Evolutionary conservation across 805 yeast species (phyloP).

Genomic region (Hanseniaspora mollemarum): DNA sequence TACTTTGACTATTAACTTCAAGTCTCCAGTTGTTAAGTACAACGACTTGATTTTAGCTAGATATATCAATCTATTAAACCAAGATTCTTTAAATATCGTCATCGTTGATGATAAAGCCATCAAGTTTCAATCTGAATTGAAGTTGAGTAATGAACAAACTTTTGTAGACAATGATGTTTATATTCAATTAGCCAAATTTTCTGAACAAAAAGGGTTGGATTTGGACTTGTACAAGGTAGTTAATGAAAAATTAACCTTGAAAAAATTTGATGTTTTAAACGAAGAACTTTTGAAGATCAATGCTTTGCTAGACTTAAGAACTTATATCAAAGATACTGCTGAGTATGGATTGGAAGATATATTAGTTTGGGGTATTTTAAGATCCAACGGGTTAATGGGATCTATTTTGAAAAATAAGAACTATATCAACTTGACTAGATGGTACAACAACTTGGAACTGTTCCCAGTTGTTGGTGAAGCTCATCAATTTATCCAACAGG

Average conservation of each 20-base stretch:
- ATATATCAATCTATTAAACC: conserved; percentile 44
- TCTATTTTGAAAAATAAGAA: conserved; percentile 77
- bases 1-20: conserved; percentile 61
- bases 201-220: conserved; percentile 17
- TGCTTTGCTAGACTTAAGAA: conserved; percentile 69
- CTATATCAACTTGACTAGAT: conserved; percentile 78
- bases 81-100: conserved; percentile 45
- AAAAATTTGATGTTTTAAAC: conserved; percentile 79
- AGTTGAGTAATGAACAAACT: background rate
- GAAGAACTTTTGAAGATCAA: conserved; percentile 70
- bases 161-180: conserved; percentile 6
- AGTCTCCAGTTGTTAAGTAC: conserved; percentile 75
- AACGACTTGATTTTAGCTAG: conserved; percentile 68
- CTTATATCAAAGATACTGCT: conserved; percentile 57
- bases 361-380: conserved; percentile 83
- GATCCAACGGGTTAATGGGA: conserved; percentile 89
- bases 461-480: conserved; percentile 58
- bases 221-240: conserved; percentile 54
- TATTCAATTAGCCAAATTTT: conserved; percentile 4
- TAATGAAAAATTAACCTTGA: conserved; percentile 54
- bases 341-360: conserved; percentile 38
- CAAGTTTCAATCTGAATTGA: conserved; percentile 26
- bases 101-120: conserved; percentile 54
- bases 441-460: conserved; percentile 72
- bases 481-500: conserved; percentile 58